phyloP scores from a whole-genome alignment of 176 grass and related monocot genomes.

The Alopecurus myosuroides region DNA sequence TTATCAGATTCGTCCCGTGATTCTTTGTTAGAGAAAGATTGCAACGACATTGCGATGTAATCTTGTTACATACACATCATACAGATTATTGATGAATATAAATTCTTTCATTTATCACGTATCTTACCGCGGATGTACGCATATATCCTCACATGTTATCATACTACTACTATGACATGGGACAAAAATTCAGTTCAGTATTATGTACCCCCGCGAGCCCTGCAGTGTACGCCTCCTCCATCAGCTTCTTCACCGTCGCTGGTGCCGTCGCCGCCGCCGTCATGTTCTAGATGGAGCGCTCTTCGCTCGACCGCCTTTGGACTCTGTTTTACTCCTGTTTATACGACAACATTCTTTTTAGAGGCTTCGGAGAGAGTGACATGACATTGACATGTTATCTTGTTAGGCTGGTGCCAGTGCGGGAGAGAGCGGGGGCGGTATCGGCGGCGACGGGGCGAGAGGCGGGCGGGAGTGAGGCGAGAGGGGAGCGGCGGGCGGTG shows the following conservation, averaged over 20 bases:
- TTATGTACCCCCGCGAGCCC: not conserved
- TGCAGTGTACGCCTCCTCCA: not conserved
- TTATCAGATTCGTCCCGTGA: not conserved
- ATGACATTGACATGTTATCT: not conserved
- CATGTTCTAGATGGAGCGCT: constrained; percentile 34
- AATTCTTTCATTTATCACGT: not conserved
- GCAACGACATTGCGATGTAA: not conserved
- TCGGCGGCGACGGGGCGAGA: no score
- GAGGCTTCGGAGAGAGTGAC: not conserved
- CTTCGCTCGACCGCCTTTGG: not conserved
- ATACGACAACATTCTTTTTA: constrained; percentile 19
- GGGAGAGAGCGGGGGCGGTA: no score
- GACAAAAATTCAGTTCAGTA: no score
- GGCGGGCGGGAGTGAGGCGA: no score
- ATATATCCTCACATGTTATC: no score
- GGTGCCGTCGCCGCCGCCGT: constrained; percentile 38
- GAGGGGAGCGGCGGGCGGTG: no score
- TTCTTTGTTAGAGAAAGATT: constrained; percentile 20
- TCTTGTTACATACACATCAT: not conserved
- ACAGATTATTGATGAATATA: not conserved
- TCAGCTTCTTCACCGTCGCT: constrained; percentile 33
- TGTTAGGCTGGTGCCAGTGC: no score
- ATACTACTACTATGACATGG: no score
- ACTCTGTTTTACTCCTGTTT: constrained; percentile 12
- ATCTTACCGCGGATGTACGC: no score